phyloP scores from a whole-genome alignment of 257 asterid genomes.

The Solanum virginianum region DNA sequence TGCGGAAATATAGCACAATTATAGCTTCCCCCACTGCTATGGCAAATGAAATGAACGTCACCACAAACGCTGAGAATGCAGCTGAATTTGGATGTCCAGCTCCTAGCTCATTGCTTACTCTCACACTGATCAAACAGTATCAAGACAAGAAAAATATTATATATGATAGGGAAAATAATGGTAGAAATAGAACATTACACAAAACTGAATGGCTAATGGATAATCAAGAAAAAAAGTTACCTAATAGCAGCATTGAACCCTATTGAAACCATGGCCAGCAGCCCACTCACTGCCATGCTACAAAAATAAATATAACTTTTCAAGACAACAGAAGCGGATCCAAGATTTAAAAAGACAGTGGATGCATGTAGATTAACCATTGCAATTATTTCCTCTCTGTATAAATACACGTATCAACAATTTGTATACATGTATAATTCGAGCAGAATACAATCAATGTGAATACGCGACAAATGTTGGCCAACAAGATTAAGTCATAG shows the following conservation, averaged over 20 bases:
- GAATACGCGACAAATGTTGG: neutral
- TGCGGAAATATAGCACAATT: neutral
- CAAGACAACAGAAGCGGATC: neutral
- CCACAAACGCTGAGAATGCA: conserved; percentile 18
- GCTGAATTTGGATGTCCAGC: conserved; percentile 27
- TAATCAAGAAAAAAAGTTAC: neutral
- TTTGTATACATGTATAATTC: neutral
- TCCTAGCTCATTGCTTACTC: conserved; percentile 33
- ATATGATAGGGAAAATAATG: neutral
- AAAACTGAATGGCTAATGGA: neutral
- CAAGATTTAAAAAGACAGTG: neutral
- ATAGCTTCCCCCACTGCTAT: conserved; percentile 4
- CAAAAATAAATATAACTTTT: neutral
- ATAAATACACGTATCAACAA: neutral
- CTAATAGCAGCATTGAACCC: conserved; percentile 39
- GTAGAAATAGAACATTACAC: neutral
- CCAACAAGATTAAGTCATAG: neutral
- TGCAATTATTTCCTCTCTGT: neutral
- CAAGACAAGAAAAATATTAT: too few relatives aligned
- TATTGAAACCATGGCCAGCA: conserved; percentile 23
- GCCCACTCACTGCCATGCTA: conserved; percentile 21
- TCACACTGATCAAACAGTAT: conserved; percentile 12
- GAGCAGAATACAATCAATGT: neutral
- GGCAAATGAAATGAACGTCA: conserved; percentile 9
- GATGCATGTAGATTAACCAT: neutral